phyloP scores from a whole-genome alignment of 2,329 filamentous ascomycete species.

The Aspergillus sp. region DNA sequence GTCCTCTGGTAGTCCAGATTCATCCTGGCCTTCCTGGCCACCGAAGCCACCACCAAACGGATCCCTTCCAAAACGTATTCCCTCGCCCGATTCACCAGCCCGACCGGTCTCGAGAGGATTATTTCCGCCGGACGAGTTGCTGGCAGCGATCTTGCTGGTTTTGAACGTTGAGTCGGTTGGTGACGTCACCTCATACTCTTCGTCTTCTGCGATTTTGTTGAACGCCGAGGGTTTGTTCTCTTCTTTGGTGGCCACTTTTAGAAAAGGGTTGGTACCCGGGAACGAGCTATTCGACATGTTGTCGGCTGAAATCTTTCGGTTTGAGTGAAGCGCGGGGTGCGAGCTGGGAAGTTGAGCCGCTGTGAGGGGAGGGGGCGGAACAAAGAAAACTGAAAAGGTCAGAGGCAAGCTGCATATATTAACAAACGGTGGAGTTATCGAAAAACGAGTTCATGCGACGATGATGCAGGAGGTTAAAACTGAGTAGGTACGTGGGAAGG shows the following conservation, averaged over 20 bases:
- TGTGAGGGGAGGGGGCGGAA: constrained; percentile 63
- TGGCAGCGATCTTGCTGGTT: constrained; percentile 32
- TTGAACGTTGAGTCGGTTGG: constrained; percentile 67
- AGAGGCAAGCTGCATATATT: constrained; percentile 20
- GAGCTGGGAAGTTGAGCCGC: constrained; percentile 54
- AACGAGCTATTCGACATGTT: constrained; percentile 71
- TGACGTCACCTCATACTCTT: constrained; percentile 77
- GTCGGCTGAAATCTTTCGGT: constrained; percentile 28
- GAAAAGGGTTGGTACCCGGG: constrained; percentile 78
- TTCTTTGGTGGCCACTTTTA: constrained; percentile 72
- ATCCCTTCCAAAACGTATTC: constrained; percentile 34
- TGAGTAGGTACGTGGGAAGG: constrained; percentile 1
- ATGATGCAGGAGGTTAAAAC: neutral
- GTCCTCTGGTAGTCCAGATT: constrained; percentile 20
- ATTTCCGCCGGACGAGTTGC: constrained; percentile 30
- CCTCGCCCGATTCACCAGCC: constrained; percentile 22
- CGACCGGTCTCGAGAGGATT: constrained; percentile 44
- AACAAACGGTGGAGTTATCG: constrained; percentile 13
- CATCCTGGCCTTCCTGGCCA: constrained; percentile 21
- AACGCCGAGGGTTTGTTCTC: constrained; percentile 48
- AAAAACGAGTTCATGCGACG: neutral
- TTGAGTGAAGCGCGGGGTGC: constrained; percentile 20
- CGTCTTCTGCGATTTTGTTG: constrained; percentile 74
- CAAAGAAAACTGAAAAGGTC: constrained; percentile 69
- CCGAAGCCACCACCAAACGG: constrained; percentile 31